A percentile compares a stretch with the other conserved stretches of the same genome.
Evolutionary conservation across 2,329 filamentous ascomycete species (phyloP).

Genomic region (Nigrospora osmanthi): DNA sequence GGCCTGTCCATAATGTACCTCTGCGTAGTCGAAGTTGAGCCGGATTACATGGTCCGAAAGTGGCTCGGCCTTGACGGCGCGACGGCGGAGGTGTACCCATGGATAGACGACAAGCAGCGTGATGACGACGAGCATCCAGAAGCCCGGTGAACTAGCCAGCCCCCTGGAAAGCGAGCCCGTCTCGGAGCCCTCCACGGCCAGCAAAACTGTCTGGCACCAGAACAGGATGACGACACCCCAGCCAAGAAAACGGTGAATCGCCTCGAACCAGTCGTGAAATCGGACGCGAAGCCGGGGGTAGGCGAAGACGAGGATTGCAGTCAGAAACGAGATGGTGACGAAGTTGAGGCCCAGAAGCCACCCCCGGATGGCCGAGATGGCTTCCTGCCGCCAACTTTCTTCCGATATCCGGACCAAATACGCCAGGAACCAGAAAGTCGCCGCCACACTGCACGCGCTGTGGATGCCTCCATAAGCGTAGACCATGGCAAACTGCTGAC

Average conservation of each 20-base stretch:
- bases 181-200: conserved; percentile 21
- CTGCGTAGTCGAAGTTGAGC: conserved; percentile 47
- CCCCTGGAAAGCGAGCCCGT: conserved; percentile 16
- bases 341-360: conserved; percentile 28
- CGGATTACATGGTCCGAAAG: conserved; percentile 56
- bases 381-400: too few species aligned
- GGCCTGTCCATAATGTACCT: conserved; percentile 37
- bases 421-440: conserved; percentile 36
- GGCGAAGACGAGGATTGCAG: conserved; percentile 40
- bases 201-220: conserved; percentile 38
- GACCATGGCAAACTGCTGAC: conserved; percentile 36
- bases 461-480: conserved; percentile 48
- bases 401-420: conserved; percentile 18
- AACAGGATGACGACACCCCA: conserved; percentile 45
- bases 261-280: conserved; percentile 49
- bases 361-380: conserved; percentile 10
- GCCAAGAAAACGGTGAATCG: conserved; percentile 48
- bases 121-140: conserved; percentile 52
- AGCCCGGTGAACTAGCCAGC: conserved; percentile 29
- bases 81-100: conserved; percentile 54
- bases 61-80: conserved; percentile 44
- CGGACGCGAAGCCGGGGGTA: conserved; percentile 41
- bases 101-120: conserved; percentile 51
- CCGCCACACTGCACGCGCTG: conserved; percentile 39
- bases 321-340: conserved; percentile 36